Evolutionary conservation across 176 grass and related monocot genomes (phyloP).

Genomic region (Lolium rigidum): DNA sequence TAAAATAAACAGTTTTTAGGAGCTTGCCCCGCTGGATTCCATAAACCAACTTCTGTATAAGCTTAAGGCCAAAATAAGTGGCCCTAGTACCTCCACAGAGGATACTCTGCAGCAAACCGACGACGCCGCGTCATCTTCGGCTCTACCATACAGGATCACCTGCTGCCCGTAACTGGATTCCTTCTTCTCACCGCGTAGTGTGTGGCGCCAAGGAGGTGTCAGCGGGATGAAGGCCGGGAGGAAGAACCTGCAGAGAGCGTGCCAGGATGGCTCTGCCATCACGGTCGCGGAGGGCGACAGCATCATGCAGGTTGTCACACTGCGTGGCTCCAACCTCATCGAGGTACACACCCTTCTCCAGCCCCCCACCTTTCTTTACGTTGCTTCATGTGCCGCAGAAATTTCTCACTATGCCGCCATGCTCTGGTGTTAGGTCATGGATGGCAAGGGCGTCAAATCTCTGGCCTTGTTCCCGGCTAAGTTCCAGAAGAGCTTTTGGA

Average conservation of each 20-base stretch:
- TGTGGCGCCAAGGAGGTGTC: background rate
- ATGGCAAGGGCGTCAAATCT: slow-evolving; percentile 67
- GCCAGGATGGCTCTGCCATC: slow-evolving; percentile 53
- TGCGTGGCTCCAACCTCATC: slow-evolving; percentile 88
- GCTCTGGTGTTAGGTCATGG: slow-evolving; percentile 70
- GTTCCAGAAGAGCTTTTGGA: slow-evolving; percentile 98
- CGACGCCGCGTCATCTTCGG: too few species aligned
- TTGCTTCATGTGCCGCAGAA: too few species aligned
- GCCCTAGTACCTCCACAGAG: too few species aligned
- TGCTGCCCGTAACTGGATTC: background rate
- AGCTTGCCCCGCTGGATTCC: too few species aligned
- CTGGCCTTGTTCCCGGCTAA: slow-evolving; percentile 92
- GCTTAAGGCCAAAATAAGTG: too few species aligned
- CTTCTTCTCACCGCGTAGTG: background rate
- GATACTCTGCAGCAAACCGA: too few species aligned
- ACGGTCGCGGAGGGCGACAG: slow-evolving; percentile 69
- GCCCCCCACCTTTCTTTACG: background rate
- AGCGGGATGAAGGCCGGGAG: slow-evolving; percentile 76
- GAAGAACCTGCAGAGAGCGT: slow-evolving; percentile 83
- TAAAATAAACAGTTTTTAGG: too few species aligned
- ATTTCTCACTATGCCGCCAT: slow-evolving; percentile 18
- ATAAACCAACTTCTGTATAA: too few species aligned
- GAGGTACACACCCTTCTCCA: slow-evolving; percentile 52
- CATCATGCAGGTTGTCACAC: slow-evolving; percentile 84
- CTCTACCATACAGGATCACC: too few species aligned